Conservation (phyloP, 2,329 filamentous ascomycete species). For the Beauveria sp. region DNA sequence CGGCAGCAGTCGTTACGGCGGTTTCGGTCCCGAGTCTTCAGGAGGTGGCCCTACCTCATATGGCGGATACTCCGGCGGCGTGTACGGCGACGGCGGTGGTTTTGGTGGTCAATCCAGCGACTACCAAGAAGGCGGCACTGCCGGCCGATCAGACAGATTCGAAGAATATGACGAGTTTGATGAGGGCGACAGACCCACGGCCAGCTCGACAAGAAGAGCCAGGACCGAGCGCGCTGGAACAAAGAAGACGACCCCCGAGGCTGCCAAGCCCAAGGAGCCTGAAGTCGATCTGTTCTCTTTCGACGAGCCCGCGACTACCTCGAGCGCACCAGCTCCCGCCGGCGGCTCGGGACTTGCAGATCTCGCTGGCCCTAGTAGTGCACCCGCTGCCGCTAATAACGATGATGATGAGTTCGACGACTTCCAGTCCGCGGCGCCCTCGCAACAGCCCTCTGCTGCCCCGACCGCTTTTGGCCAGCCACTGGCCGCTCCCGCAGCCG, state of each 20-base stretch:
- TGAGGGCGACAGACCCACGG: conserved; percentile 51
- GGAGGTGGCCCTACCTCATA: conserved; percentile 30
- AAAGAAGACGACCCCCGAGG: conserved; percentile 45
- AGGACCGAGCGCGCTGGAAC: conserved; percentile 23
- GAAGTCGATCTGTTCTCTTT: conserved; percentile 91
- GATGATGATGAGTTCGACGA: conserved; percentile 96
- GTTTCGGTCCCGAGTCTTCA: conserved; percentile 82
- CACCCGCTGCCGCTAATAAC: conserved; percentile 36
- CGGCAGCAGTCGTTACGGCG: conserved; percentile 63
- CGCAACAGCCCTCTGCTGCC: conserved; percentile 43
- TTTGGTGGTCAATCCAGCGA: conserved; percentile 74
- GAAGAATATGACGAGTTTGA: conserved; percentile 98
- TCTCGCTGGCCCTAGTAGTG: conserved; percentile 25
- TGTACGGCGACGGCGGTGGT: conserved; percentile 93
- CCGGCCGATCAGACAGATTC: conserved; percentile 62
- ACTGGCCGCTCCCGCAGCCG: conserved; percentile 56
- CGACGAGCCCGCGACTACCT: conserved; percentile 59
- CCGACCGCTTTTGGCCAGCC: conserved; percentile 80
- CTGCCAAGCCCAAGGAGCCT: conserved; percentile 76
- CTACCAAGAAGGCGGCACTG: conserved; percentile 55
- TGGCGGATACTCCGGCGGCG: conserved; percentile 59
- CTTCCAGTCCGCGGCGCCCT: conserved; percentile 74
- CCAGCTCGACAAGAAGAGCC: conserved; percentile 33
- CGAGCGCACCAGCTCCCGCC: conserved; percentile 38
- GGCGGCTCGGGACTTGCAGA: conserved; percentile 40